Conservation (phyloP, 768 basidiomycete species). For the Zangia roseola region DNA sequence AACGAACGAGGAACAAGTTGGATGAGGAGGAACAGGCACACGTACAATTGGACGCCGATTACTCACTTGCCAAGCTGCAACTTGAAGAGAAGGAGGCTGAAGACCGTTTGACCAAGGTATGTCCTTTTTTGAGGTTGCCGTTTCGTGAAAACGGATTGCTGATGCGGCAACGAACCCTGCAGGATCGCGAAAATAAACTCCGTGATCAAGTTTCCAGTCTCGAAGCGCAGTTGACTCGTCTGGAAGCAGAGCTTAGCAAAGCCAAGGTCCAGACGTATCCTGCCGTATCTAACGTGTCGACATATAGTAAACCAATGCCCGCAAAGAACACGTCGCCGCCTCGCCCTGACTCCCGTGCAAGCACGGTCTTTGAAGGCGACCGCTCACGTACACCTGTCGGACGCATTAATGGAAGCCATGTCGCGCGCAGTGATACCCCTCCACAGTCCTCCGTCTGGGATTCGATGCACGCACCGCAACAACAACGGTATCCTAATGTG, state of each 20-base stretch:
- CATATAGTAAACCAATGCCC: conserved; percentile 38
- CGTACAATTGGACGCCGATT: conserved; percentile 67
- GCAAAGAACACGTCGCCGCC: conserved; percentile 42
- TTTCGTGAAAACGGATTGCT: conserved; percentile 2
- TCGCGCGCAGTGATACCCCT: conserved; percentile 45
- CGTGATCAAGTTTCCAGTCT: conserved; percentile 64
- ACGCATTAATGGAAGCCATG: conserved; percentile 29
- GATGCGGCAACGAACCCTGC: conserved; percentile 1
- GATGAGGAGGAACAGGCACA: conserved; percentile 68
- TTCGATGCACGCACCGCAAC: conserved; percentile 58
- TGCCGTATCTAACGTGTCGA: conserved; percentile 33
- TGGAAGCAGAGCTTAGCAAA: conserved; percentile 60
- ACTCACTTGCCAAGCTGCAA: conserved; percentile 63
- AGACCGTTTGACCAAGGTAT: conserved; percentile 64
- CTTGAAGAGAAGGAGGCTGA: conserved; percentile 76
- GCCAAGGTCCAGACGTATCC: conserved; percentile 33
- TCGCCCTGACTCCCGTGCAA: conserved; percentile 76
- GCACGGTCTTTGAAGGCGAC: conserved; percentile 53
- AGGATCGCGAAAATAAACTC: conserved; percentile 73
- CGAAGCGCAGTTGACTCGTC: conserved; percentile 55
- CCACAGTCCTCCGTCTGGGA: conserved; percentile 65
- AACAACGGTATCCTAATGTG: conserved; percentile 20
- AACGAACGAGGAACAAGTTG: conserved; percentile 55
- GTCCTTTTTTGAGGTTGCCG: conserved; percentile 1
- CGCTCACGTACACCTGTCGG: conserved; percentile 54